Base-by-base conservation (phyloP, 176 grass and related monocot species). In the Bothriochloa decipiens region DNA sequence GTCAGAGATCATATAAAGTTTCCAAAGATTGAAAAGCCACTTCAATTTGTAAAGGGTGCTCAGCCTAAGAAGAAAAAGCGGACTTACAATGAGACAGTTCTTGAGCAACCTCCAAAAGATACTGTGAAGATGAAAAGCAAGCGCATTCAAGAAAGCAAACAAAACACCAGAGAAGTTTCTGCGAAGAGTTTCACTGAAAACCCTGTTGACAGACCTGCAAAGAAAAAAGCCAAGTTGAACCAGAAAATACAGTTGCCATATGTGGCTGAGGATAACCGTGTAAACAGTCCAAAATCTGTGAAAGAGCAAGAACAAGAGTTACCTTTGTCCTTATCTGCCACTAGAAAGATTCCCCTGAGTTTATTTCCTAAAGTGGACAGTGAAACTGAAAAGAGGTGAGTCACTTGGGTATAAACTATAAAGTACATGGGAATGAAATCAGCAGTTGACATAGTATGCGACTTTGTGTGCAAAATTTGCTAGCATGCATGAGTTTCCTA, bases 1-100 rank as follows among this genome's bases (percentile, higher is more conserved):
- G 68, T 13, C 23, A 87, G 93, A 64, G 61, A 93, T 75, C 93
- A 96, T 71, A 93, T 96, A 76, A 74, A 83, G 73, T 99, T 99
- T 94, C 65, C 78, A 40, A 68, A 73, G 46, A 76, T 43, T 37
- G 79, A 81, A 72, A 89, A 37, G 70, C 7, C 75, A 47, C 10
- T 22, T 83, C 39, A 80, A 55, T 14, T 74, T 67, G 33, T 74
- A 20, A 81, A 86, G 29, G 81, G 47, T 82, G 43, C n/a, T 49
- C 84, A 79, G 41, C 64, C 11, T 17, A 79, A 91, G 12, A 92
- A 80, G 47, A 84, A 83, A 90, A 88, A 68, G 43, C 49, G 70
- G 16, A 35, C 50, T 76, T 89, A 47, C 72, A 68, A 14, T 83
- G 78, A 88, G 10, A 71, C 81, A 39, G 22, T 60, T 67, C 26